phyloP scores from a whole-genome alignment of 768 basidiomycete genomes.

The Xanthoconium stramineum region DNA sequence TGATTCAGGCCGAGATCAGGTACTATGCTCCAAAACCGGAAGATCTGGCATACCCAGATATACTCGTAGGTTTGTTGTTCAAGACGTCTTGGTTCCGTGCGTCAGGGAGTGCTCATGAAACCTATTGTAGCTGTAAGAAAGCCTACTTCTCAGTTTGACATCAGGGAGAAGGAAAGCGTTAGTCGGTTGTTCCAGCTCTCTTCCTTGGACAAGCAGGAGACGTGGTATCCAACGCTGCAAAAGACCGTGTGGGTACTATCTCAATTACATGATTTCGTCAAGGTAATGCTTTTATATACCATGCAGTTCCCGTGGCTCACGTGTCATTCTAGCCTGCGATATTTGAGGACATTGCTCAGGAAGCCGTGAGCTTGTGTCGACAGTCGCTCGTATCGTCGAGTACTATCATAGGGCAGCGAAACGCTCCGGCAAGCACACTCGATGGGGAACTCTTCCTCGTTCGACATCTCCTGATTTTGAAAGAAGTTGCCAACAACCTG shows the following conservation, averaged over 20 bases:
- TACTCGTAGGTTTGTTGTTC: conserved; percentile 58
- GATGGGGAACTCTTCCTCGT: conserved; percentile 88
- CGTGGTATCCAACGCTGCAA: conserved; percentile 88
- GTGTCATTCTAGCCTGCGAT: conserved; percentile 70
- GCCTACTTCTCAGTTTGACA: conserved; percentile 40
- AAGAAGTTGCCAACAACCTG: conserved; percentile 80
- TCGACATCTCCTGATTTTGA: conserved; percentile 85
- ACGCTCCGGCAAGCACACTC: conserved; percentile 41
- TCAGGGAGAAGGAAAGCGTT: conserved; percentile 66
- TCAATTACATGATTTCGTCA: conserved; percentile 88
- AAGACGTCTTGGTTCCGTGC: not conserved
- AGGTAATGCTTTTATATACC: conserved; percentile 47
- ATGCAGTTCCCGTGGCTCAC: not conserved
- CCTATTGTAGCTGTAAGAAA: conserved; percentile 43
- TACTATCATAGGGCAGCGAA: conserved; percentile 54
- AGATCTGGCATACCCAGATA: conserved; percentile 86
- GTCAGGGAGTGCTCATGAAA: conserved; percentile 3
- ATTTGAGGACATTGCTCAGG: conserved; percentile 95
- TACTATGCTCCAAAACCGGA: conserved; percentile 74
- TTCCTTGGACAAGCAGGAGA: conserved; percentile 69
- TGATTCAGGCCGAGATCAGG: conserved; percentile 85
- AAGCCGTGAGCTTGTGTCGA: conserved; percentile 80
- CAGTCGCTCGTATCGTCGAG: conserved; percentile 76
- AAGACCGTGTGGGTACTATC: conserved; percentile 91
- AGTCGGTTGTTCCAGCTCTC: conserved; percentile 70